A percentile compares a stretch with the other conserved stretches of the same genome.
phyloP scores from a whole-genome alignment of 1,284 basidiomycete species.

The Ceratobasidium sp. region DNA sequence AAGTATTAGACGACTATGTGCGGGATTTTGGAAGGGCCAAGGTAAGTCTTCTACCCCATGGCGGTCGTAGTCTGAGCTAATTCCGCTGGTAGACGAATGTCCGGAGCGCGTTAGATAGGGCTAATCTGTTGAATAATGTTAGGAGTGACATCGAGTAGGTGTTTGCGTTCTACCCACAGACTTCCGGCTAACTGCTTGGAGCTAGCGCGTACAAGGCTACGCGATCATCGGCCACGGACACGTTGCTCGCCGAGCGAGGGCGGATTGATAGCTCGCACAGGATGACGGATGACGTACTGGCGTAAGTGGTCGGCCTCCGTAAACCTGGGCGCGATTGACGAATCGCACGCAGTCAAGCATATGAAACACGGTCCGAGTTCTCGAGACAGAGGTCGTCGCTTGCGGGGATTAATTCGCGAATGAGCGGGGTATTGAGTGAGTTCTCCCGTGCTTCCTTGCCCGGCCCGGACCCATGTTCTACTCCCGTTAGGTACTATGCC shows the following conservation, averaged over 20 bases:
- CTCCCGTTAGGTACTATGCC: slow-evolving; percentile 76
- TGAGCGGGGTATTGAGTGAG: slow-evolving; percentile 82
- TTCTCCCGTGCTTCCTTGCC: slow-evolving; percentile 38
- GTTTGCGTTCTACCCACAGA: background rate
- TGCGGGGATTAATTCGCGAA: slow-evolving; percentile 78
- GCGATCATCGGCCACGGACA: slow-evolving; percentile 80
- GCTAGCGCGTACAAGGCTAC: slow-evolving; percentile 77
- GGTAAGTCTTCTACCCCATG: slow-evolving; percentile 54
- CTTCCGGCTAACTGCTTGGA: background rate
- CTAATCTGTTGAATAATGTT: slow-evolving; percentile 88
- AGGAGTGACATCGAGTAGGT: slow-evolving; percentile 93
- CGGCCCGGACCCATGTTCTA: slow-evolving; percentile 15
- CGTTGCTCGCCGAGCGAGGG: slow-evolving; percentile 84
- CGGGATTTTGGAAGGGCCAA: slow-evolving; percentile 85
- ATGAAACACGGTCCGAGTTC: slow-evolving; percentile 96
- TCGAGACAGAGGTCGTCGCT: slow-evolving; percentile 80
- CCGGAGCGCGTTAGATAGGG: slow-evolving; percentile 83
- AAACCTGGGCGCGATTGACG: background rate
- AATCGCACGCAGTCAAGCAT: slow-evolving; percentile 80
- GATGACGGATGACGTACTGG: slow-evolving; percentile 92
- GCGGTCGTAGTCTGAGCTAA: background rate
- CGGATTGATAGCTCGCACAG: slow-evolving; percentile 90
- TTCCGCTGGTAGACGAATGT: slow-evolving; percentile 67
- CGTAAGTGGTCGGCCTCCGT: slow-evolving; percentile 61
- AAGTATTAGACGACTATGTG: slow-evolving; percentile 86